Evolutionary conservation across 805 yeast genomes (phyloP).

Genomic region (Kregervanrija delftensis): DNA sequence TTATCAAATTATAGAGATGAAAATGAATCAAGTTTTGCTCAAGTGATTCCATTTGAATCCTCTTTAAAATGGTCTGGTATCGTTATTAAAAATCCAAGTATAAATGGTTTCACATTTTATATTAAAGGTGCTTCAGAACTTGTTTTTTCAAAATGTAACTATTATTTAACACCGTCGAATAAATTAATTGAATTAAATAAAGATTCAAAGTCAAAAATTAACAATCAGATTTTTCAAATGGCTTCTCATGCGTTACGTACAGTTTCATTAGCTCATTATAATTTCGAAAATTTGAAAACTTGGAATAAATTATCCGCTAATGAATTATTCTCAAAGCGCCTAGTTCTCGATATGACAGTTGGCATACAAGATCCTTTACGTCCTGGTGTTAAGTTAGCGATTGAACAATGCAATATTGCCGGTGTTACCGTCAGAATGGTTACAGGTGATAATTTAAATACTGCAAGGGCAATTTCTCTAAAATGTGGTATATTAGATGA

Average conservation of each 20-base stretch:
- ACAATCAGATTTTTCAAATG: conserved; percentile 33
- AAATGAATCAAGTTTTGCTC: conserved; percentile 40
- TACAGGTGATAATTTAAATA: conserved; percentile 89
- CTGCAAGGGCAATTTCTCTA: conserved; percentile 87
- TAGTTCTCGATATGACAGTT: conserved; percentile 65
- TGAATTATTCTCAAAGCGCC: conserved; percentile 10
- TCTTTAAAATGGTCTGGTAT: conserved; percentile 89
- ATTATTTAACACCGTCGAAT: conserved; percentile 7
- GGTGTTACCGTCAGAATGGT: conserved; percentile 97
- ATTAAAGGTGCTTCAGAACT: conserved; percentile 96
- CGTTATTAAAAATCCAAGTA: conserved; percentile 40
- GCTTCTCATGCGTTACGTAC: conserved; percentile 85
- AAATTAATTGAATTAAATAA: not conserved
- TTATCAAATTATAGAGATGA: conserved; percentile 41
- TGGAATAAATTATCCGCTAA: conserved; percentile 35
- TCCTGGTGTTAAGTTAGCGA: conserved; percentile 85
- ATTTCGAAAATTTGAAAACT: conserved; percentile 36
- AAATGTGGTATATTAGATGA: conserved; percentile 70
- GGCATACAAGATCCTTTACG: conserved; percentile 96
- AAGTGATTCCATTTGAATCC: conserved; percentile 86
- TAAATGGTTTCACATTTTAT: conserved; percentile 49
- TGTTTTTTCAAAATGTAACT: conserved; percentile 53
- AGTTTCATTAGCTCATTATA: conserved; percentile 78
- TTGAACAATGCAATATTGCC: conserved; percentile 75
- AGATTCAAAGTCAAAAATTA: conserved; percentile 19